Conservation (phyloP, 495 filamentous ascomycete genomes). For the Penicillium canescens region DNA sequence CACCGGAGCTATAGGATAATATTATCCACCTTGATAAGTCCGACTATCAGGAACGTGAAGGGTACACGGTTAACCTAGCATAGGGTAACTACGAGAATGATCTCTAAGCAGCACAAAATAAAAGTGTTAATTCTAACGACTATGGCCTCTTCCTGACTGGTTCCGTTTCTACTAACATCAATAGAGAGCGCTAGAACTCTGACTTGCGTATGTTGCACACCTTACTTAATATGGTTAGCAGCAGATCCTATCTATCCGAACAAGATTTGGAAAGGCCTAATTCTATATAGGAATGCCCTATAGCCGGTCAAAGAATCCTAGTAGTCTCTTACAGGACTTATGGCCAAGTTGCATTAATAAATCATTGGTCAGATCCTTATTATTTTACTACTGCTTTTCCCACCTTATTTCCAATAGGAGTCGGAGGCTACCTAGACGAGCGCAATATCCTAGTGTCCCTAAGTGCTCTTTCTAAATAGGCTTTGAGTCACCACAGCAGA, state of each 20-base stretch:
- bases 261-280: too few species aligned
- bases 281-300: too few species aligned
- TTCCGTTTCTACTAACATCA: conserved; percentile 13
- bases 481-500: conserved; percentile 15
- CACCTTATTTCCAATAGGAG: conserved; percentile 16
- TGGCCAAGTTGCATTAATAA: conserved; percentile 1
- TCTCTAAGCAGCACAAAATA: not conserved
- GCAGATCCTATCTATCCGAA: too few species aligned
- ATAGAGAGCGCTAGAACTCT: conserved; percentile 16
- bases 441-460: conserved; percentile 10
- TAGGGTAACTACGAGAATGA: conserved; percentile 8
- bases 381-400: conserved; percentile 21
- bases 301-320: not conserved
- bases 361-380: conserved; percentile 14
- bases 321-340: conserved; percentile 6
- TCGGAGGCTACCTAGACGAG: conserved; percentile 18
- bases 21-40: too few species aligned
- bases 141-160: not conserved
- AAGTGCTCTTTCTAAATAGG: conserved; percentile 6
- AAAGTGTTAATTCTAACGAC: not conserved
- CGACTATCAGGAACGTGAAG: not conserved
- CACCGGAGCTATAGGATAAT: too few species aligned
- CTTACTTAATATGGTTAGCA: not conserved
- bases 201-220: conserved; percentile 8
- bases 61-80: conserved; percentile 7